Evolutionary conservation across 768 basidiomycete genomes (phyloP).

Genomic region (Pleurotus cornucopiae): DNA sequence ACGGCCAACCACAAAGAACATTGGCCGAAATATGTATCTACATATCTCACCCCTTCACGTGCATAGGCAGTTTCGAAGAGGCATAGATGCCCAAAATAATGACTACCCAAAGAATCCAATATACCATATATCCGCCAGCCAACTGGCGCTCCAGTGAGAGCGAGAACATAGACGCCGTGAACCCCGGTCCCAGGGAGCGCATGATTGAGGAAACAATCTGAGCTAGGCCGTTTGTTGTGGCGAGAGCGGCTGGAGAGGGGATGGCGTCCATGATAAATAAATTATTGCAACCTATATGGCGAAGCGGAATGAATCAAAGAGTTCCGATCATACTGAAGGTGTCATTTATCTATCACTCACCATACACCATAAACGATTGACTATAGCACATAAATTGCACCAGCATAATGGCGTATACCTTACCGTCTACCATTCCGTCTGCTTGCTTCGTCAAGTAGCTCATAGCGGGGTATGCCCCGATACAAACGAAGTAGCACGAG

Average conservation of each 20-base stretch:
- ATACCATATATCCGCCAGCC: slow-evolving; percentile 34
- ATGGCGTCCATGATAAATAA: not conserved
- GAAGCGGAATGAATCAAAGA: not conserved
- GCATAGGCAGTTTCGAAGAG: not conserved
- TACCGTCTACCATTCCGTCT: not conserved
- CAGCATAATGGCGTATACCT: not conserved
- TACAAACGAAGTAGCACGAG: not conserved
- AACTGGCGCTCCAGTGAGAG: slow-evolving; percentile 31
- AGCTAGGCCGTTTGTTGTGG: slow-evolving; percentile 5
- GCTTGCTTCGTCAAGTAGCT: not conserved
- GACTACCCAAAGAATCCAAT: slow-evolving; percentile 14
- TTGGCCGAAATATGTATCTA: not conserved
- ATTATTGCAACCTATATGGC: not conserved
- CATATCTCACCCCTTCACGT: not conserved
- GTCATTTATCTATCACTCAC: not conserved
- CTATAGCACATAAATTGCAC: slow-evolving; percentile 1
- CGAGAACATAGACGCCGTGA: slow-evolving; percentile 39
- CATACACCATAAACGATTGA: slow-evolving; percentile 1
- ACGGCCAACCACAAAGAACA: no score
- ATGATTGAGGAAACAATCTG: slow-evolving; percentile 29
- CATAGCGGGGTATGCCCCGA: slow-evolving; percentile 2
- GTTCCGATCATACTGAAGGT: no score
- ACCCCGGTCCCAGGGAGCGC: slow-evolving; percentile 32
- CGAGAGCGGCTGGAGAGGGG: not conserved
- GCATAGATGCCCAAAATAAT: slow-evolving; percentile 10